phyloP scores from a whole-genome alignment of 805 yeast genomes.

The Yarrowia keelungensis region DNA sequence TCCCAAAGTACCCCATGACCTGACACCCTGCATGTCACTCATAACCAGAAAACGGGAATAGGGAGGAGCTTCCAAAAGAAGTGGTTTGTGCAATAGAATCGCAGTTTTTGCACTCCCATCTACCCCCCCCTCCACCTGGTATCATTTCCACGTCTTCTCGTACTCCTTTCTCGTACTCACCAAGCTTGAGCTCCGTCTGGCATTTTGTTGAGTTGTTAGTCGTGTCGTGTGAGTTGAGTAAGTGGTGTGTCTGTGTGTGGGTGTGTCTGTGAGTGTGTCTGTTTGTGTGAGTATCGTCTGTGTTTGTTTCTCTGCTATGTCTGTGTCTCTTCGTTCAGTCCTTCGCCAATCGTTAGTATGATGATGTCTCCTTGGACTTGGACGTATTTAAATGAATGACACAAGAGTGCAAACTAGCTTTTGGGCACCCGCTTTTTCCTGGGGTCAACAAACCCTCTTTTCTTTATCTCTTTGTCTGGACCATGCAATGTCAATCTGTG shows the following conservation, averaged over 20 bases:
- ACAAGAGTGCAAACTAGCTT: not conserved
- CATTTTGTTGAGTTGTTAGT: constrained; percentile 44
- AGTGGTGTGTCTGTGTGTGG: not conserved
- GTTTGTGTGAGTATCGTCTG: not conserved
- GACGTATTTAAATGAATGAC: constrained; percentile 31
- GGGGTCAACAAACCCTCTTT: constrained; percentile 37
- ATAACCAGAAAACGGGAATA: too few relatives aligned
- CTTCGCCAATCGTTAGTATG: not conserved
- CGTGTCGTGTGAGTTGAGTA: constrained; percentile 5
- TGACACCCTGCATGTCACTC: too few relatives aligned
- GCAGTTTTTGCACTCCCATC: too few relatives aligned
- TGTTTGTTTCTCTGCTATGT: not conserved
- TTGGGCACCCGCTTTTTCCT: constrained; percentile 33
- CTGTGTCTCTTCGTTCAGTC: not conserved
- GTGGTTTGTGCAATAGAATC: too few relatives aligned
- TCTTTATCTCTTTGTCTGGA: constrained; percentile 27
- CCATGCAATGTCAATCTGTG: constrained; percentile 36
- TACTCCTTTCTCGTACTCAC: constrained; percentile 40
- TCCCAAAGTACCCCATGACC: too few relatives aligned
- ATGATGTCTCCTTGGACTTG: not conserved
- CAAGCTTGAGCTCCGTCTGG: constrained; percentile 54
- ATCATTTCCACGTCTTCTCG: too few relatives aligned
- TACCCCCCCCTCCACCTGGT: too few relatives aligned
- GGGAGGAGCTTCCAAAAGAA: too few relatives aligned
- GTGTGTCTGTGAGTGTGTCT: not conserved